These are phyloP conservation scores for Fraxinus baroniana DNA, from an alignment of 305 asterid genomes.

Conservation along the genomic window DNA sequence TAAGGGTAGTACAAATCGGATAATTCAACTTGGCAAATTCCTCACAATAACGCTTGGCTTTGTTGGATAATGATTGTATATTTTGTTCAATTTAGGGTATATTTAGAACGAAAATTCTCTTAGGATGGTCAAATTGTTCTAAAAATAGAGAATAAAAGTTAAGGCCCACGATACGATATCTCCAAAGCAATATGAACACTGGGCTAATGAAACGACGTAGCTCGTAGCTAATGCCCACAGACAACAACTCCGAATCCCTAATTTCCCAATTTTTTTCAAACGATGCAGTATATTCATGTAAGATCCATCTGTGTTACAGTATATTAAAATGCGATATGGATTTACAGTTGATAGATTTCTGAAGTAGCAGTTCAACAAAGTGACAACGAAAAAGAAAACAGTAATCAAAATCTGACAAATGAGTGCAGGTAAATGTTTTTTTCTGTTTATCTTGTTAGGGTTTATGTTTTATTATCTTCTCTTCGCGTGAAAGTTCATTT, in stretches of 20 bases:
- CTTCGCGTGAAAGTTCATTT: not conserved
- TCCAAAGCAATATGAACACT: not conserved
- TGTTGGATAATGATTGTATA: not conserved
- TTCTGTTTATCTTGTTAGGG: not conserved
- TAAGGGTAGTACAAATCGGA: not conserved
- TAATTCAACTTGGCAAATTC: not conserved
- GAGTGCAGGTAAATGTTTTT: conserved; percentile 40
- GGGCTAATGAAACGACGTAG: not conserved
- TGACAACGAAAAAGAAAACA: not conserved
- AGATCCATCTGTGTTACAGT: not conserved
- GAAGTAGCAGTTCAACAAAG: not conserved
- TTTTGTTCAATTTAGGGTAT: not conserved
- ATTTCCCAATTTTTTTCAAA: not conserved
- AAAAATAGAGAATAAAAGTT: not conserved
- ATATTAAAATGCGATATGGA: not conserved
- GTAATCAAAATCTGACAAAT: conserved; percentile 15
- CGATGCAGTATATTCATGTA: not conserved
- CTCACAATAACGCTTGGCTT: not conserved
- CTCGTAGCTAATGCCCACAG: not conserved
- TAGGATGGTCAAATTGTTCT: not conserved
- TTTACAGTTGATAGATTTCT: not conserved
- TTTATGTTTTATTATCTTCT: conserved; percentile 12
- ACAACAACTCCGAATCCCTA: not conserved
- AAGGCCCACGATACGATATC: not conserved
- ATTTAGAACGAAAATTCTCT: not conserved